Evolutionary conservation across 805 yeast species (phyloP).

Genomic region (Candida boleticola): DNA sequence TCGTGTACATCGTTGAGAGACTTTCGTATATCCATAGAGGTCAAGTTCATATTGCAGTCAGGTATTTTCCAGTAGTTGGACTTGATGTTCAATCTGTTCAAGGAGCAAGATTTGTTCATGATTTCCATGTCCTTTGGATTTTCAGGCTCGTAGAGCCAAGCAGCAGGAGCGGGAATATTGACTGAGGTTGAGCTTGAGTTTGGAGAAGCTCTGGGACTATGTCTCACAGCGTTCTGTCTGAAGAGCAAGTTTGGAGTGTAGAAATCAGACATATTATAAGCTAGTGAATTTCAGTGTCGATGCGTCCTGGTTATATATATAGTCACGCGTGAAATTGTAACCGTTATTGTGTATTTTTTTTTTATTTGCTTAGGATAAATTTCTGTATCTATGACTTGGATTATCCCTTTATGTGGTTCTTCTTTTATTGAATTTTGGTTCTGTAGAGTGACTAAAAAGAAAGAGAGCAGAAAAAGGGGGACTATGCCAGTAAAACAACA

Average conservation of each 20-base stretch:
- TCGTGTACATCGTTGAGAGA: constrained; percentile 18
- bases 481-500: too few relatives aligned
- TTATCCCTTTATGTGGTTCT: too few relatives aligned
- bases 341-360: not conserved
- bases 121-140: constrained; percentile 28
- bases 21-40: constrained; percentile 36
- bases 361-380: not conserved
- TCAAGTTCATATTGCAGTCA: constrained; percentile 42
- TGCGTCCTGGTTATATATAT: not conserved
- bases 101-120: constrained; percentile 42
- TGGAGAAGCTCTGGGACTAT: constrained; percentile 19
- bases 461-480: too few relatives aligned
- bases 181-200: constrained; percentile 15
- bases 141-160: constrained; percentile 26
- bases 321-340: too few relatives aligned
- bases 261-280: constrained; percentile 22
- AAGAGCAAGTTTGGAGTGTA: constrained; percentile 44
- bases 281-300: not conserved
- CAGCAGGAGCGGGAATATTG: constrained; percentile 14
- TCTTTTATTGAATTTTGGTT: too few relatives aligned
- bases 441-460: too few relatives aligned
- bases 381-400: not conserved
- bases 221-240: constrained; percentile 40
- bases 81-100: constrained; percentile 38
- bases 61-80: constrained; percentile 48